These are phyloP conservation scores for Penicillium waksmanii DNA, from an alignment of 495 filamentous ascomycete species.

Conservation along the genomic window DNA sequence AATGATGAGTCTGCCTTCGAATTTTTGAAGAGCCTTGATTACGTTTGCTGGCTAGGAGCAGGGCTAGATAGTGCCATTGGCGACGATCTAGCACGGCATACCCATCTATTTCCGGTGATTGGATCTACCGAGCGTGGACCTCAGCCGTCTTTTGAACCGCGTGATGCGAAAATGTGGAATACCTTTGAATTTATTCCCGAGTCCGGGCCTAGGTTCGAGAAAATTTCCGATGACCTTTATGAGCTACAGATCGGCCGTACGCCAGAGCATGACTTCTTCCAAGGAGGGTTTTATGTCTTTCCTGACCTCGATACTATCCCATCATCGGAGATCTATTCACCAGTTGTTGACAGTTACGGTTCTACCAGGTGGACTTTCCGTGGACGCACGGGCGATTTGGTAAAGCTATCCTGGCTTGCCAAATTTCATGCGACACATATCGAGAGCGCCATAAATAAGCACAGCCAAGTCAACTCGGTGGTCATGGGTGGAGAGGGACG, in stretches of 20 bases:
- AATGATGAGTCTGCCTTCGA: constrained; percentile 1
- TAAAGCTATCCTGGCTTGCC: constrained; percentile 9
- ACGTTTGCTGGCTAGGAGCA: constrained; percentile 4
- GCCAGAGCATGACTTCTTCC: background rate
- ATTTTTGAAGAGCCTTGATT: constrained; percentile 2
- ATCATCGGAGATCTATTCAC: background rate
- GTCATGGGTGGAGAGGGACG: background rate
- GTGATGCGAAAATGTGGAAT: constrained; percentile 1
- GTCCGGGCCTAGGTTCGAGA: background rate
- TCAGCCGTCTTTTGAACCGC: constrained; percentile 1
- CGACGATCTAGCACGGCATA: background rate
- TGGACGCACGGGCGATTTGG: constrained; percentile 5
- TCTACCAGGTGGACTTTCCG: constrained; percentile 3
- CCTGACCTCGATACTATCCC: background rate
- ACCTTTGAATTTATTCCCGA: constrained; percentile 5
- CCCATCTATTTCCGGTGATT: background rate
- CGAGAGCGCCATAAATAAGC: background rate
- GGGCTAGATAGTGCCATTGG: background rate
- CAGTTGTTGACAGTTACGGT: background rate
- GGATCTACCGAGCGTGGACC: constrained; percentile 3
- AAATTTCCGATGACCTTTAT: background rate
- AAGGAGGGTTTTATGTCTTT: constrained; percentile 1
- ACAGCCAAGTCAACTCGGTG: constrained; percentile 2
- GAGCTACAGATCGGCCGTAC: background rate
- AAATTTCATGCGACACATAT: constrained; percentile 7